phyloP scores from a whole-genome alignment of 345 rosid genomes.

The Ailanthus altissimus region DNA sequence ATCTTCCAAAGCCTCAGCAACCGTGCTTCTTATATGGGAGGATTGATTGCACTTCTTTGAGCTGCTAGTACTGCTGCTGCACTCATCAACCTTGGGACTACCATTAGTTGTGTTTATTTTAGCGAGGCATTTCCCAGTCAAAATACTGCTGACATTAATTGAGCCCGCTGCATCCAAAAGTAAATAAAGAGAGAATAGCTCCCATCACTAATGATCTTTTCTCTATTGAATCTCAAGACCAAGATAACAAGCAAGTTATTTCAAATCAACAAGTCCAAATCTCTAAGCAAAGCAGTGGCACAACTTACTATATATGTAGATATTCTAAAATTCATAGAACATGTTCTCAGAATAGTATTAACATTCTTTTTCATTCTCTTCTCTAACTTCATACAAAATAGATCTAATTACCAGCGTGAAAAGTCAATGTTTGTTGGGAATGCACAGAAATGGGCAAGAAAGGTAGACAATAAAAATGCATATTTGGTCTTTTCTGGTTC shows the following conservation, averaged over 20 bases:
- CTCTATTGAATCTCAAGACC: slow-evolving; percentile 4
- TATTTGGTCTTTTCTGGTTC: neutral
- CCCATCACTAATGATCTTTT: neutral
- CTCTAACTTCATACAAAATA: neutral
- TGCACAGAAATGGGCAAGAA: neutral
- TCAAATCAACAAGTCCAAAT: neutral
- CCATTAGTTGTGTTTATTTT: slow-evolving; percentile 73
- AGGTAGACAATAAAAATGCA: neutral
- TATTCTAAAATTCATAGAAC: neutral
- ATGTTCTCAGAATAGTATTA: neutral
- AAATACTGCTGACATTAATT: slow-evolving; percentile 84
- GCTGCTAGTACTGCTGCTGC: slow-evolving; percentile 46
- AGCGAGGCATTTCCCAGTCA: slow-evolving; percentile 94
- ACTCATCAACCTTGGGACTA: slow-evolving; percentile 41
- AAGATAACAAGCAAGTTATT: slow-evolving; percentile 8
- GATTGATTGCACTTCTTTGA: slow-evolving; percentile 32
- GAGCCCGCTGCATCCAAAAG: slow-evolving; percentile 70
- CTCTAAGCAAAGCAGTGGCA: neutral
- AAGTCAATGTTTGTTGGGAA: neutral
- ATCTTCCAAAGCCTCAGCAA: slow-evolving; percentile 81
- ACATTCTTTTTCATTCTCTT: neutral
- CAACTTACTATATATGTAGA: neutral
- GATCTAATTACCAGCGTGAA: neutral
- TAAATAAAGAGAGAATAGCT: neutral
- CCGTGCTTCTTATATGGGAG: slow-evolving; percentile 53